These are phyloP conservation scores for Plenodomus tracheiphilus DNA, from an alignment of 2,329 filamentous ascomycete genomes.

Conservation along the genomic window DNA sequence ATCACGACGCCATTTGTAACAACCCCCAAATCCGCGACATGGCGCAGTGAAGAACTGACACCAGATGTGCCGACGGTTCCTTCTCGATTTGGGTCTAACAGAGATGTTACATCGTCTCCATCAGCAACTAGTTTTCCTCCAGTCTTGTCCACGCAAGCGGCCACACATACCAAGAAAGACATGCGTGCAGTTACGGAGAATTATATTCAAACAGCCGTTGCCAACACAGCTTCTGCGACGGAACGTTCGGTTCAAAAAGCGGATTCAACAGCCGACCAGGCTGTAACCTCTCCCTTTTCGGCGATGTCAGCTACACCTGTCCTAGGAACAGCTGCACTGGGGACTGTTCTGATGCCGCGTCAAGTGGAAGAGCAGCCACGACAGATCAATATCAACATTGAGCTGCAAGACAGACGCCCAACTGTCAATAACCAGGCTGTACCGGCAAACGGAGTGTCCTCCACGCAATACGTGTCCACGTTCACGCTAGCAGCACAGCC, in stretches of 20 bases:
- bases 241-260: constrained; percentile 12
- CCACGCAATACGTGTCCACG: constrained; percentile 17
- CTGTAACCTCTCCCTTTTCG: constrained; percentile 30
- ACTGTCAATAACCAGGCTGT: constrained; percentile 15
- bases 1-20: constrained; percentile 69
- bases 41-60: constrained; percentile 28
- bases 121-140: constrained; percentile 29
- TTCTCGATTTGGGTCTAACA: constrained; percentile 22
- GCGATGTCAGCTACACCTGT: constrained; percentile 38
- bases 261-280: constrained; percentile 12
- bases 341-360: constrained; percentile 38
- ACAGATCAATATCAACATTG: constrained; percentile 38
- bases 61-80: constrained; percentile 42
- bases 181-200: neutral
- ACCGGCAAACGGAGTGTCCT: constrained; percentile 19
- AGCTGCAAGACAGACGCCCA: constrained; percentile 32
- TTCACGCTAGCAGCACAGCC: constrained; percentile 21
- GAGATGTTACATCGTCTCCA: constrained; percentile 15
- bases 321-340: constrained; percentile 36
- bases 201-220: neutral
- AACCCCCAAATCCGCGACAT: constrained; percentile 43
- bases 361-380: constrained; percentile 28
- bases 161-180: neutral
- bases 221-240: constrained; percentile 1
- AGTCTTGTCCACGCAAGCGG: constrained; percentile 5